Evolutionary conservation across 2,329 filamentous ascomycete species (phyloP).

Genomic region (Fusarium sp.): DNA sequence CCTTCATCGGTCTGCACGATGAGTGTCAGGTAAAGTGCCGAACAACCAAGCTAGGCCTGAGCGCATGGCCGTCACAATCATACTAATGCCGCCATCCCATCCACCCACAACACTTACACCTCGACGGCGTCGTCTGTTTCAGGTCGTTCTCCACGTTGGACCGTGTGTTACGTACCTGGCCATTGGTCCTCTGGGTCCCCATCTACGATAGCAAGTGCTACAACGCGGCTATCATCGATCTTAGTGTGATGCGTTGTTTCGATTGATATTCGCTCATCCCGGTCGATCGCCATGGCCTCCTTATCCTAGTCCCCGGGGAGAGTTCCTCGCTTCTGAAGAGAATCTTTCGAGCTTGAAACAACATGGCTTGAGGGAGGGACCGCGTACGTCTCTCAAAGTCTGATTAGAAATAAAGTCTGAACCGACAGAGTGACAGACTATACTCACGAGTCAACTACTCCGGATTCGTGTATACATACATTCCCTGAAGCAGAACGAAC

Average conservation of each 20-base stretch:
- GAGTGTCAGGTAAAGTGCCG: slow-evolving; percentile 5
- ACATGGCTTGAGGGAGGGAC: background rate
- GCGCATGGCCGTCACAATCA: slow-evolving; percentile 17
- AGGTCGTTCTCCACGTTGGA: slow-evolving; percentile 39
- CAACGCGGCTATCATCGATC: slow-evolving; percentile 30
- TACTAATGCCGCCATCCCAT: slow-evolving; percentile 19
- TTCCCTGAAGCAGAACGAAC: no score
- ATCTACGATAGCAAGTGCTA: background rate
- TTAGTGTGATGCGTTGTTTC: slow-evolving; percentile 26
- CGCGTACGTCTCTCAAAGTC: background rate
- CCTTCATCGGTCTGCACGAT: background rate
- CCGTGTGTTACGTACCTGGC: slow-evolving; percentile 30
- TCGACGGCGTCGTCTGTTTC: slow-evolving; percentile 39
- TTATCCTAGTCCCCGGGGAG: slow-evolving; percentile 10
- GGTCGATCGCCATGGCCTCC: slow-evolving; percentile 26
- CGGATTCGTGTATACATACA: background rate
- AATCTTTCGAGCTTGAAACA: slow-evolving; percentile 12
- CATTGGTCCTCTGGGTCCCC: background rate
- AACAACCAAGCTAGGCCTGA: background rate
- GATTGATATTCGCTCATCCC: slow-evolving; percentile 22
- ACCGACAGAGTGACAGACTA: background rate
- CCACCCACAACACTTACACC: slow-evolving; percentile 11
- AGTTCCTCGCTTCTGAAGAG: background rate
- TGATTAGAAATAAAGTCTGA: background rate
- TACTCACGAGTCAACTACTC: background rate